These are phyloP conservation scores for Phytopythium chamaehyphon DNA, from an alignment of 352 stramenopile species.

Conservation along the genomic window DNA sequence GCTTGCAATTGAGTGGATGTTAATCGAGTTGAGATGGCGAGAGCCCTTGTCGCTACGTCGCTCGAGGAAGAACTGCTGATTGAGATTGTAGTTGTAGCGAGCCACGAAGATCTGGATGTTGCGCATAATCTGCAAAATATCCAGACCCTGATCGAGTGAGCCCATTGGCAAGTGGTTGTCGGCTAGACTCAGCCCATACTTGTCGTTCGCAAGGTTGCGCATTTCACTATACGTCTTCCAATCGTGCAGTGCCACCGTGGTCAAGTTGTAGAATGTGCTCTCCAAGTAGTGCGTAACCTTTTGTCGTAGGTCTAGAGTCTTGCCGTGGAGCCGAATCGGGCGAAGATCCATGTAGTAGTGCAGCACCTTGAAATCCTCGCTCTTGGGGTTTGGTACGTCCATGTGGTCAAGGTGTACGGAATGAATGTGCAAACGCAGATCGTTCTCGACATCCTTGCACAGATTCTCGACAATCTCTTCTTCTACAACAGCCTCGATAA, in stretches of 20 bases:
- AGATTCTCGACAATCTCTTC: conserved; percentile 88
- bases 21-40: conserved; percentile 92
- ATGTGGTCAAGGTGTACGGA: conserved; percentile 85
- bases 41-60: conserved; percentile 87
- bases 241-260: conserved; percentile 92
- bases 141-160: conserved; percentile 87
- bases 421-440: conserved; percentile 89
- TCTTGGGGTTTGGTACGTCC: conserved; percentile 84
- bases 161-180: conserved; percentile 94
- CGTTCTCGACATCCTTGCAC: conserved; percentile 92
- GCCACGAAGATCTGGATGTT: conserved; percentile 93
- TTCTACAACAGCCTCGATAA: conserved; percentile 80
- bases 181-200: conserved; percentile 87
- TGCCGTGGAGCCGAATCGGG: conserved; percentile 87
- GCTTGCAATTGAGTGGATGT: conserved; percentile 88
- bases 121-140: conserved; percentile 95
- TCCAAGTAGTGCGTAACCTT: conserved; percentile 93
- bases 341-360: conserved; percentile 85
- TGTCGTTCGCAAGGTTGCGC: conserved; percentile 91
- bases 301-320: conserved; percentile 78
- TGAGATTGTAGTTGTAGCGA: conserved; percentile 94
- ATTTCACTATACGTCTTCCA: conserved; percentile 95
- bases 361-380: conserved; percentile 73
- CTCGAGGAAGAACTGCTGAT: conserved; percentile 95
- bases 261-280: conserved; percentile 94